These are phyloP conservation scores for Aspergillus panamensis DNA, from an alignment of 495 filamentous ascomycete species.

Conservation along the genomic window DNA sequence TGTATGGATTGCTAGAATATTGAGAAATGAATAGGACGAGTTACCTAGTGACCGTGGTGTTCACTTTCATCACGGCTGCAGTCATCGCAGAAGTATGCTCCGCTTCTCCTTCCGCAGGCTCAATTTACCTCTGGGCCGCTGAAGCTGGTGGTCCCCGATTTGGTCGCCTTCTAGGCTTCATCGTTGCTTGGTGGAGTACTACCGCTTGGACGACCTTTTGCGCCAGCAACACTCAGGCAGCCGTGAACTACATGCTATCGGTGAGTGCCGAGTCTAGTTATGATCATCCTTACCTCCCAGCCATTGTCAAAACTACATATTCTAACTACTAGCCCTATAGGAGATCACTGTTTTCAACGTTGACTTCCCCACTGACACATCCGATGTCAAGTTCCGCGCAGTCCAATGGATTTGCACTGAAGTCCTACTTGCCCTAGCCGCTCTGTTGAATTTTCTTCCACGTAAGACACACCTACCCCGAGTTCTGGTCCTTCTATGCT, in stretches of 20 bases:
- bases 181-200: slow-evolving; percentile 59
- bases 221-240: slow-evolving; percentile 52
- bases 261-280: slow-evolving; percentile 21
- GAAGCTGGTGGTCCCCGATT: slow-evolving; percentile 52
- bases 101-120: slow-evolving; percentile 52
- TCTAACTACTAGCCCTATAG: slow-evolving; percentile 17
- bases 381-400: slow-evolving; percentile 50
- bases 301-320: not conserved
- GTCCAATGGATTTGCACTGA: slow-evolving; percentile 56
- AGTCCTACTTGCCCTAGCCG: slow-evolving; percentile 44
- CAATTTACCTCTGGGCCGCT: slow-evolving; percentile 57
- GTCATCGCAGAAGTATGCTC: slow-evolving; percentile 56
- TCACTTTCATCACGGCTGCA: slow-evolving; percentile 55
- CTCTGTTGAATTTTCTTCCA: slow-evolving; percentile 43
- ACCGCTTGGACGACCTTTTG: slow-evolving; percentile 59
- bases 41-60: slow-evolving; percentile 53
- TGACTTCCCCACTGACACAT: slow-evolving; percentile 46
- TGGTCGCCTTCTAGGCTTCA: slow-evolving; percentile 51
- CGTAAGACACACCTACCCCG: slow-evolving; percentile 26
- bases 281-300: not conserved
- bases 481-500: not conserved
- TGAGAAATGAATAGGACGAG: slow-evolving; percentile 41
- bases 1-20: not conserved
- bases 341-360: slow-evolving; percentile 53
- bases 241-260: slow-evolving; percentile 54